Evolutionary conservation across 768 basidiomycete species (phyloP), one percentile per base, ranked within the genome.

Genomic region (Cantharellus anzutake): DNA sequence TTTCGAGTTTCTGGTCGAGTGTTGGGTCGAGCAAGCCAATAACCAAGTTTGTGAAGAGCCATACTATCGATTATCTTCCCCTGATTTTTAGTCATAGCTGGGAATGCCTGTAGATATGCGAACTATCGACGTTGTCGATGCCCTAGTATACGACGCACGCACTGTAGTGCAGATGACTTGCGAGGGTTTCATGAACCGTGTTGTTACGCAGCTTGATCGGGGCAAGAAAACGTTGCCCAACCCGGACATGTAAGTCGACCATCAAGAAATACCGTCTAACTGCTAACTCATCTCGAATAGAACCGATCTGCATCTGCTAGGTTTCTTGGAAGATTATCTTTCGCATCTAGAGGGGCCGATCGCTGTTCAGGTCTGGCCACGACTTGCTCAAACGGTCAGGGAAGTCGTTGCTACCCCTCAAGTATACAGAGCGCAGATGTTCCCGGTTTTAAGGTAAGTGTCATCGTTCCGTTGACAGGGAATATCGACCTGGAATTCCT

Each of bases 321-420:
- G 76, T 39, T 98, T 97, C 68, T 73, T 98, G 52, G 91, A 97
- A 67, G 80, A 81, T 59, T 98, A 98, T 67, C 68, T 97, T 38
- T 72, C 72, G 16, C 79, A 83, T 5, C 70, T 98, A 48, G 96
- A 98, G 69, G 89, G 90, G 0, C 89, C 96, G 0, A 73, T 96
- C 41, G 93, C 89, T 2, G 75, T 92, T 5, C 96, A 98, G 71
- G 86, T 97, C 20, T 98, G 94, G 94, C 70, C 73, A 50, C 78
- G 87, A 20, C 83, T 83, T 66, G 73, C 88, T 63, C 79, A 82
- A 56, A 73, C 97, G 50, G 79, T 82, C 4, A 88, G 84, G 66
- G 93, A 97, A 34, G 69, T 94, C 29, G 70, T 79, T n/a, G 75
- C 73, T 42, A 78, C 73, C 56, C 73, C 80, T 29, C 77, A 81